Conservation (phyloP, 2,329 filamentous ascomycete species). For the Escovopsis weberi region DNA sequence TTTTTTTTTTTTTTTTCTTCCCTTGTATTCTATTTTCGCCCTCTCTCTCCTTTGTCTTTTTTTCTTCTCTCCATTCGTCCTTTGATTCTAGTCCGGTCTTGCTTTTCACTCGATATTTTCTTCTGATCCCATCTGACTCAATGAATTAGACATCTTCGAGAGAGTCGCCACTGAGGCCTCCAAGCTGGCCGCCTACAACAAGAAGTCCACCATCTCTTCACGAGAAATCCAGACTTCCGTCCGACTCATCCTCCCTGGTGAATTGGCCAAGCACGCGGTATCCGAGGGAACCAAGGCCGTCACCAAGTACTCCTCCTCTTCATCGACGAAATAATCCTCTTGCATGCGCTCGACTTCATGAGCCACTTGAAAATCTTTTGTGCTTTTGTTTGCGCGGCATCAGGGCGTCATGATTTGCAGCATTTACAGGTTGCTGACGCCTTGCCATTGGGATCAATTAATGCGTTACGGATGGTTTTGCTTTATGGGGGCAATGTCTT, state of each 20-base stretch:
- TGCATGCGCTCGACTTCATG: slow-evolving; percentile 37
- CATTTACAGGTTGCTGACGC: slow-evolving; percentile 24
- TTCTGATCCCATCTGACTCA: no score
- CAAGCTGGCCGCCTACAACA: slow-evolving; percentile 99
- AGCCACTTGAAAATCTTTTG: slow-evolving; percentile 31
- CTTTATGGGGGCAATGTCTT: slow-evolving; percentile 55
- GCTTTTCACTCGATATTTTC: no score
- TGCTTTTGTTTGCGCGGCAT: slow-evolving; percentile 40
- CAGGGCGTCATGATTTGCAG: slow-evolving; percentile 43
- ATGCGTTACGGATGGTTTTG: slow-evolving; percentile 62
- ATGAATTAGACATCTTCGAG: slow-evolving; percentile 73
- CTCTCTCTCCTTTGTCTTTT: no score
- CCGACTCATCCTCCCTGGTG: slow-evolving; percentile 91
- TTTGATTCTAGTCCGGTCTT: no score
- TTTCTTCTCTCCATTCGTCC: no score
- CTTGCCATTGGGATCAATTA: slow-evolving; percentile 41
- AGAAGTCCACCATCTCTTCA: slow-evolving; percentile 99
- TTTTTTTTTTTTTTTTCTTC: no score
- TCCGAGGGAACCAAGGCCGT: slow-evolving; percentile 99
- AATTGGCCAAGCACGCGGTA: slow-evolving; percentile 98
- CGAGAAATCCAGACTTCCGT: slow-evolving; percentile 99
- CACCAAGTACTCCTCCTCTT: slow-evolving; percentile 84
- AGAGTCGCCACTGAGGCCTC: slow-evolving; percentile 96
- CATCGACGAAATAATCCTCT: slow-evolving; percentile 83
- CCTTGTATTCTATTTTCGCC: no score